Base-by-base conservation (phyloP, 2,329 filamentous ascomycete species). In the Nannizziopsis barbatae region DNA sequence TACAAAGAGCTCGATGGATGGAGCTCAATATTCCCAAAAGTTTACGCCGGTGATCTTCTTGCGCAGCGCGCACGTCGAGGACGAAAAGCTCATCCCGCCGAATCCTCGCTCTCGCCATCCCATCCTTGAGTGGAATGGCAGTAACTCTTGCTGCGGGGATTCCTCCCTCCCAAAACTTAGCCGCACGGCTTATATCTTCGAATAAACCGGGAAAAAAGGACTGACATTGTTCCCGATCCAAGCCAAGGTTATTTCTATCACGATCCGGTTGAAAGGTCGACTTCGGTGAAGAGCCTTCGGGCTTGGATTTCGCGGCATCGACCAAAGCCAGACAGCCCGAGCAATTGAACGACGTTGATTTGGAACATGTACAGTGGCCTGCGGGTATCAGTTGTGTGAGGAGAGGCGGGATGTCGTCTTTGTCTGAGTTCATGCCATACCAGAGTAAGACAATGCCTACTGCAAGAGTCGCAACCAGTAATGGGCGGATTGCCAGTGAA, bases 1-100 rank as follows among this genome's bases (percentile, higher is more conserved):
- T n/a, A n/a, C n/a, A 59, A 46, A 75, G 65, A 50, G 72, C 71
- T 40, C 72, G 70, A 52, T 75, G 65, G 22, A 75, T 66, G n/a
- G 70, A 64, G 51, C 71, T 67, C 33, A 74, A 60, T 3, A 66
- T 68, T 2, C 67, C 70, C 8, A 67, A 36, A 20, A 65, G 64
- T 49, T 67, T 66, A 1, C 61, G 60, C 9, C 64, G 61, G 41
- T 66, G 65, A 22, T 67, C 65, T 42, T 65, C 63, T n/a, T 60
- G 59, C 5, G 55, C 58, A 3, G 63, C 55, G 1, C 58, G 59
- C 5, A 58, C 55, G 0, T 56, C 54, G 2, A 65, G 52, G 12
- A 65, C 58, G 42, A 65, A 59, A 2, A 67, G 50, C 17, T 65
- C 56, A 5, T 63, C 64, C 12, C 55, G 49, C 8, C 57, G 51